phyloP scores from a whole-genome alignment of 129 eudicot genomes.

The Deinandra increscens region DNA sequence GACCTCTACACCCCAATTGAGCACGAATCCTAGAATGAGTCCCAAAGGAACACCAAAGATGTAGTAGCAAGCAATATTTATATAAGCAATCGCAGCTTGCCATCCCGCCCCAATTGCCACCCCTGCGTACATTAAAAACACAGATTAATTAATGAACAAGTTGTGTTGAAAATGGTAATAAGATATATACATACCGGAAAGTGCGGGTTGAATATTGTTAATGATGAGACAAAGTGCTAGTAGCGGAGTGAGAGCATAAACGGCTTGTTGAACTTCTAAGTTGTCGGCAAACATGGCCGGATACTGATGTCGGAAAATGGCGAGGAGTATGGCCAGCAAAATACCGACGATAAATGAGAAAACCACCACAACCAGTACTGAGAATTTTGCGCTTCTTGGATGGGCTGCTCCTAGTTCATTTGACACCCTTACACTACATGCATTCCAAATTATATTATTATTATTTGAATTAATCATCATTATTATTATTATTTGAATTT shows the following conservation, averaged over 20 bases:
- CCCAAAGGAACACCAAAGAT: too few species aligned
- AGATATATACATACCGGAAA: too few species aligned
- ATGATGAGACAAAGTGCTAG: constrained; percentile 37
- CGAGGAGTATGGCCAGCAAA: constrained; percentile 24
- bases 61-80: constrained; percentile 49
- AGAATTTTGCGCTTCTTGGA: constrained; percentile 52
- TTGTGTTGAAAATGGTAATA: too few species aligned
- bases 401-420: constrained; percentile 55
- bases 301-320: constrained; percentile 31
- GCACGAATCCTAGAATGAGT: constrained; percentile 43
- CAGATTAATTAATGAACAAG: too few species aligned
- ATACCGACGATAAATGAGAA: constrained; percentile 32
- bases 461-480: too few species aligned
- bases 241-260: constrained; percentile 44
- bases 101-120: constrained; percentile 71
- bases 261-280: constrained; percentile 36
- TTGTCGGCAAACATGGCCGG: constrained; percentile 39
- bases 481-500: neutral
- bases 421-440: constrained; percentile 47
- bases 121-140: too few species aligned
- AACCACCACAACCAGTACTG: constrained; percentile 37
- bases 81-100: constrained; percentile 66
- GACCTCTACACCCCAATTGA: constrained; percentile 44
- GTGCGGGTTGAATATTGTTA: constrained; percentile 44
- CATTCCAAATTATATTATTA: neutral